Conservation (phyloP, 1,139 yeast genomes). For the Kodamaea ohmeri region DNA sequence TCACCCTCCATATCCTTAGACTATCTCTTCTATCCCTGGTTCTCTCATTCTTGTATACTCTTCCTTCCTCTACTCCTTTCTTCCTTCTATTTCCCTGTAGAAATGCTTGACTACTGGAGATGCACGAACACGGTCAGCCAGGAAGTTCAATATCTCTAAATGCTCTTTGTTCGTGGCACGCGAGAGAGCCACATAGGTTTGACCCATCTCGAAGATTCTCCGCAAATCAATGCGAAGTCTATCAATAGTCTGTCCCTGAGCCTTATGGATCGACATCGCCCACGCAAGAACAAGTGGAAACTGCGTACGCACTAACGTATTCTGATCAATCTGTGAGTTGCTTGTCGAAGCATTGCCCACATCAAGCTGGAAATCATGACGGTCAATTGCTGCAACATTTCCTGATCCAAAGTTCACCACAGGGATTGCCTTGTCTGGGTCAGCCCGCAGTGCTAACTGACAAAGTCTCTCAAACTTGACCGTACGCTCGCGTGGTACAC, state of each 20-base stretch:
- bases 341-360: constrained; percentile 14
- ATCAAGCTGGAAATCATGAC: constrained; percentile 68
- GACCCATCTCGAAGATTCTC: constrained; percentile 81
- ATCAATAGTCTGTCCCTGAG: constrained; percentile 87
- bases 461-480: constrained; percentile 28
- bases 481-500: constrained; percentile 30
- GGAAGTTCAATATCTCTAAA: constrained; percentile 72
- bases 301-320: constrained; percentile 57
- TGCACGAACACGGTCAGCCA: constrained; percentile 59
- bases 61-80: background rate
- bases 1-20: background rate
- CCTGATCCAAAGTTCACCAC: constrained; percentile 51
- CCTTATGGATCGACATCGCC: constrained; percentile 89
- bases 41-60: background rate
- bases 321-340: constrained; percentile 6
- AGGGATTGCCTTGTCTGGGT: constrained; percentile 39
- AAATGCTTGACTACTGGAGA: constrained; percentile 66
- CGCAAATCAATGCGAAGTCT: constrained; percentile 73
- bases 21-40: background rate
- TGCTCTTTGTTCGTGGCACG: constrained; percentile 78
- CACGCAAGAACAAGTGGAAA: constrained; percentile 77
- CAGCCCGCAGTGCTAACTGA: constrained; percentile 28
- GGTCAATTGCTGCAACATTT: constrained; percentile 47
- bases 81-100: constrained; percentile 32
- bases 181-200: constrained; percentile 91